Evolutionary conservation across 257 asterid genomes (phyloP).

Genomic region (Lantana camara): DNA sequence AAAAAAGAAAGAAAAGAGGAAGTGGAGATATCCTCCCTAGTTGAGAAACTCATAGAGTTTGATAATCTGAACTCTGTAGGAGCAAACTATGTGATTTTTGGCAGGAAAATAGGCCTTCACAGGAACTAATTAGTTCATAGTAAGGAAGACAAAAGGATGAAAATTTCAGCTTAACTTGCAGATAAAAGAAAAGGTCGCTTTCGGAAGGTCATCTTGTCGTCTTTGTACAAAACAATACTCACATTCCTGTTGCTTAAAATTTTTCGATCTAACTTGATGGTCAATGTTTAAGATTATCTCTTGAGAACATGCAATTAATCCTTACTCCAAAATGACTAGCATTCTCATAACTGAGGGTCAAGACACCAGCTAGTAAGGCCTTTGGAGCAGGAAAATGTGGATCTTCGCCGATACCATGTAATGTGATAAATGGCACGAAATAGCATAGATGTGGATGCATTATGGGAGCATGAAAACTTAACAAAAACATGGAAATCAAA

Average conservation of each 20-base stretch:
- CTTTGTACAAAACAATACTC: conserved; percentile 21
- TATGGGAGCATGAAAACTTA: conserved; percentile 8
- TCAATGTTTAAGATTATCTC: neutral
- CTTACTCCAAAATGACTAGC: conserved; percentile 6
- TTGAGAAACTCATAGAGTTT: neutral
- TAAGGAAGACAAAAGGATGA: neutral
- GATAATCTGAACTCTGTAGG: neutral
- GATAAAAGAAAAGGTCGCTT: neutral
- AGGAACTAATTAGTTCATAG: neutral
- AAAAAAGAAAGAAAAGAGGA: neutral
- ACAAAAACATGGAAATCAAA: neutral
- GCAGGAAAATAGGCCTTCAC: conserved; percentile 11
- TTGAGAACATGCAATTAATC: conserved; percentile 4
- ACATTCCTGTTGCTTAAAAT: neutral
- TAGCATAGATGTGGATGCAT: neutral
- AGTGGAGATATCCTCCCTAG: neutral
- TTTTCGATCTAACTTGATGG: neutral
- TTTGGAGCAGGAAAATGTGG: neutral
- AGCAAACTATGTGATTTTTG: neutral
- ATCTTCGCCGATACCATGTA: conserved; percentile 3
- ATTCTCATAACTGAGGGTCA: conserved; percentile 5
- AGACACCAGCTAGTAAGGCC: neutral
- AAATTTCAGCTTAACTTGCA: conserved; percentile 1
- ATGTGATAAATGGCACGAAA: neutral
- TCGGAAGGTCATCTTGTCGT: conserved; percentile 3